Evolutionary conservation across 2,329 filamentous ascomycete species (phyloP), one percentile per base, ranked within the genome.

Genomic region (Alternaria infectoria): DNA sequence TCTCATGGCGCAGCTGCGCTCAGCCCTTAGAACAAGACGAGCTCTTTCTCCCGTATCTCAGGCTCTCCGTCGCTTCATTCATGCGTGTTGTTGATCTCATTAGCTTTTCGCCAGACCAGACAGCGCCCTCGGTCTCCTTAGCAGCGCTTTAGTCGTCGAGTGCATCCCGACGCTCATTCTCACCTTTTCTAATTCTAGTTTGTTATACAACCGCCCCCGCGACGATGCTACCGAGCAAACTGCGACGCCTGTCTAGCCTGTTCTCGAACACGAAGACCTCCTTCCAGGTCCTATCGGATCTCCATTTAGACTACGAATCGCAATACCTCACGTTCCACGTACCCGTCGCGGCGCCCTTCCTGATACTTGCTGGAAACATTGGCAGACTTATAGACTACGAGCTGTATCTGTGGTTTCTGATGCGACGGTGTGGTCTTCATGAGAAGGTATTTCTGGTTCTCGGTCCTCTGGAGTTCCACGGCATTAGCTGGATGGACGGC

Each of bases 281-380:
- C 21, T 74, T 78, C 56, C 76, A 78, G 49, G 59, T 78, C 17
- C 68, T 78, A 43, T 78, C 75, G 9, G 77, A 79, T 59, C 71
- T 78, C 8, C 64, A 78, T 47, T 61, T 78, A 12, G 68, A 77
- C 52, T 60, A 73, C 64, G 71, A 71, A 19, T 66, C 67, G 4
- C 73, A 77, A 68, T 77, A 78, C 55, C 68, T 73, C 15, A 69
- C 72, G 11, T 78, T 77, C 62, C 70, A 77, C 67, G 71, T 78
- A 43, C 74, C 74, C 0, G 68, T 73, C 13, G 60, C 61, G 12
- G 74, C 75, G 6, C 70, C 73, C 1, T 72, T 72, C 46, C 56
- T 78, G 2, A 74, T 77, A 26, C 75, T 77, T 13, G 74, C 70
- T 1, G 75, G 76, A 19, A 75, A 78, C 57, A 70, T 76, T 15